These are phyloP conservation scores for Hypomontagnella submonticulosa DNA, from an alignment of 495 filamentous ascomycete genomes.

Conservation along the genomic window DNA sequence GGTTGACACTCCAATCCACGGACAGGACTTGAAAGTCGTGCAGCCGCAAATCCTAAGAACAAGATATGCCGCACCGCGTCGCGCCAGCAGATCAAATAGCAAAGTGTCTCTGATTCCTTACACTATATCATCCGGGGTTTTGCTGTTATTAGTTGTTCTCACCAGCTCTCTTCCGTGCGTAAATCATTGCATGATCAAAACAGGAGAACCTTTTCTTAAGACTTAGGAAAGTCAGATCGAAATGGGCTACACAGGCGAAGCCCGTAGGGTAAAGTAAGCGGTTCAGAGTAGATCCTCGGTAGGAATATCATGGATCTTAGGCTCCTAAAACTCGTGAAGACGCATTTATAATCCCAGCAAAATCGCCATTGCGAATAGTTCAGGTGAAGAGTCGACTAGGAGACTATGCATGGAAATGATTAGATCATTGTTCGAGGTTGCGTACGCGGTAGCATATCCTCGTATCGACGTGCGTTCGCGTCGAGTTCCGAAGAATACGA, in stretches of 20 bases:
- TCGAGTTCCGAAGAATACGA: slow-evolving; percentile 51
- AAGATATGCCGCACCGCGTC: background rate
- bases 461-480: slow-evolving; percentile 56
- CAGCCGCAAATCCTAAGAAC: too few species aligned
- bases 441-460: slow-evolving; percentile 58
- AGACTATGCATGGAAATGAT: slow-evolving; percentile 8
- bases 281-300: slow-evolving; percentile 18
- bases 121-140: slow-evolving; percentile 22
- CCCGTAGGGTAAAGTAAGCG: background rate
- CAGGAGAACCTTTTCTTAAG: slow-evolving; percentile 5
- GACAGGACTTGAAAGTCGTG: background rate
- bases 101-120: slow-evolving; percentile 15
- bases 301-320: slow-evolving; percentile 6
- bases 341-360: slow-evolving; percentile 8
- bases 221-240: slow-evolving; percentile 20
- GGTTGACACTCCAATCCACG: background rate
- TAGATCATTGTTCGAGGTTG: slow-evolving; percentile 59
- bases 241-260: slow-evolving; percentile 6
- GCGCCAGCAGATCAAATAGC: slow-evolving; percentile 22
- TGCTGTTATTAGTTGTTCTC: slow-evolving; percentile 1
- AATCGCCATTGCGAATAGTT: slow-evolving; percentile 13
- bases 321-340: slow-evolving; percentile 7
- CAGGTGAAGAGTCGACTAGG: background rate
- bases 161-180: slow-evolving; percentile 4
- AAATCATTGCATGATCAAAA: slow-evolving; percentile 26